Evolutionary conservation across 1,139 yeast species (phyloP).

Genomic region (Saccharomyces hybrid): DNA sequence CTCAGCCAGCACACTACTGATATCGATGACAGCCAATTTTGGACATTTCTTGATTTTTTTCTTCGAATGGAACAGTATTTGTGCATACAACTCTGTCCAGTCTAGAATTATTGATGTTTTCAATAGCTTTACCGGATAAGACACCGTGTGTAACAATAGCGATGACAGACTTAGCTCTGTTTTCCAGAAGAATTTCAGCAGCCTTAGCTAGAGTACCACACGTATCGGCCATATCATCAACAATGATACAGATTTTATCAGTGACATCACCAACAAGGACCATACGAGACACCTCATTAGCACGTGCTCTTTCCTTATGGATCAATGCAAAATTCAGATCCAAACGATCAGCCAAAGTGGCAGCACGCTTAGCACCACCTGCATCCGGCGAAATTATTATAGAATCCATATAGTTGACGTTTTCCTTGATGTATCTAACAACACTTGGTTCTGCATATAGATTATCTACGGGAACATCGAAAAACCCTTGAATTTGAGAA

Average conservation of each 20-base stretch:
- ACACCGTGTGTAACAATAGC: slow-evolving; percentile 97
- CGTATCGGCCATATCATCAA: slow-evolving; percentile 98
- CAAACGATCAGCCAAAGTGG: slow-evolving; percentile 84
- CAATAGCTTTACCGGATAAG: slow-evolving; percentile 78
- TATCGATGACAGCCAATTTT: slow-evolving; percentile 73
- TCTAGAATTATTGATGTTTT: slow-evolving; percentile 70
- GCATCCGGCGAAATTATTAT: slow-evolving; percentile 96
- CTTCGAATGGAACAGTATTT: slow-evolving; percentile 87
- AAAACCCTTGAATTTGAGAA: slow-evolving; percentile 94
- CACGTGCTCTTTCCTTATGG: slow-evolving; percentile 92
- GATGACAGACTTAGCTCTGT: slow-evolving; percentile 76
- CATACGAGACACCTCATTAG: slow-evolving; percentile 91
- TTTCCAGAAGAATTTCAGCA: slow-evolving; percentile 76
- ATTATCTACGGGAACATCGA: slow-evolving; percentile 92
- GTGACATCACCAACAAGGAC: slow-evolving; percentile 94
- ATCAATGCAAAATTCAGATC: slow-evolving; percentile 92
- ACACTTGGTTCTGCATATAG: slow-evolving; percentile 93
- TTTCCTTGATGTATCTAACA: slow-evolving; percentile 75
- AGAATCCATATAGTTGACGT: slow-evolving; percentile 58
- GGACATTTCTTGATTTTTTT: slow-evolving; percentile 65
- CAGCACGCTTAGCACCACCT: slow-evolving; percentile 98
- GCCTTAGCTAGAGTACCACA: slow-evolving; percentile 97
- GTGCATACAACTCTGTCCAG: slow-evolving; percentile 83
- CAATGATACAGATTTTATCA: slow-evolving; percentile 78
- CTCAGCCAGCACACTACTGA: slow-evolving; percentile 89